Base-by-base conservation (phyloP, 2,329 filamentous ascomycete genomes). In the Aspergillus quadricinctus region DNA sequence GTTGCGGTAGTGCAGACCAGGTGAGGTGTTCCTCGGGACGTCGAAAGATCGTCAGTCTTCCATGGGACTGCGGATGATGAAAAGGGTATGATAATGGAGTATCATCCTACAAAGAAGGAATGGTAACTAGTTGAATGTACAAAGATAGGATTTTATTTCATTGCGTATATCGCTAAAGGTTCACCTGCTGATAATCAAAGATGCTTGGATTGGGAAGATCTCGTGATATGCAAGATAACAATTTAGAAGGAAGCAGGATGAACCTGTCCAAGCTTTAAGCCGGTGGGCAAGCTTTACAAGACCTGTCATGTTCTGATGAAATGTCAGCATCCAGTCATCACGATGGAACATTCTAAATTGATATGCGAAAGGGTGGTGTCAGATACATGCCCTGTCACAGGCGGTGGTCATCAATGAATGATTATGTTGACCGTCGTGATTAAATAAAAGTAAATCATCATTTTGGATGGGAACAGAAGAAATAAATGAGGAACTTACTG, bases 391-490 rank as follows among this genome's bases (percentile, higher is more conserved):
- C 87, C 79, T 86, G 87, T 90, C 87, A 89, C 79, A 85, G 87
- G 87, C 86, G 65, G 77, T 78, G 86, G 79, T 90, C 88, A 89
- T 90, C 88, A 91, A 88, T 78, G 82, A 78, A 75, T 78, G 62
- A 83, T 85, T 91, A 89, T 88, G 88, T 88, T 88, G 88, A 91
- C 88, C 88, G 88, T 91, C 88, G 88, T 91, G 88, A 90, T 86
- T 83, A 83, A 81, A 77, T 80, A 71, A 64, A 70, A 75, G 66
- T 74, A 80, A 81, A 84, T 88, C 86, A 89, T 89, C 86, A 87
- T 87, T 61, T 76, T 73, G 81, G 67, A 59, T 53, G 49, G 17
- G 35, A 40, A 35, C 28, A 29, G 48, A 57, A 54, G 23, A 45
- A 48, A 48, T 55, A 56, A 50, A 49, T 49, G 50, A 19, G 43